These are phyloP conservation scores for Mucor sp. DNA, from an alignment of 371 early-diverging fungal species.

Conservation along the genomic window DNA sequence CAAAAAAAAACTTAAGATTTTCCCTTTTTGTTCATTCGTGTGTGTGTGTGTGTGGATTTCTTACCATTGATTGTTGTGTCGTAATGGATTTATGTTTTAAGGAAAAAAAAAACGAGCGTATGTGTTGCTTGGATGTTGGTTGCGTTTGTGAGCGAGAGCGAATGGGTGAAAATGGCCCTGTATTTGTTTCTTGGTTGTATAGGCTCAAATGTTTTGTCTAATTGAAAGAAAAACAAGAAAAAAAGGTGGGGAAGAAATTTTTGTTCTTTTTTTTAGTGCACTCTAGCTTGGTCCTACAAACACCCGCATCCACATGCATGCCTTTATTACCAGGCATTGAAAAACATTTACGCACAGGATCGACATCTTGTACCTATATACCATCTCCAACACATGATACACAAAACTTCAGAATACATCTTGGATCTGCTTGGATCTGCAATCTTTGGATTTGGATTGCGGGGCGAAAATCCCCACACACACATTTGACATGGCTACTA, in stretches of 20 bases:
- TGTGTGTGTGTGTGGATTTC: background rate
- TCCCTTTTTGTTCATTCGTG: background rate
- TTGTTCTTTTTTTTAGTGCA: background rate
- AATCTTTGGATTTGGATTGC: too few relatives aligned
- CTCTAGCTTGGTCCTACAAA: background rate
- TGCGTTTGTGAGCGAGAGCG: background rate
- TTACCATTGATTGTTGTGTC: conserved; percentile 9
- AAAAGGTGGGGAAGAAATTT: background rate
- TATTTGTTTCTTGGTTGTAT: background rate
- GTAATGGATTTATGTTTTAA: background rate
- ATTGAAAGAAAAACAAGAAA: background rate
- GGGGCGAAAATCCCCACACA: too few relatives aligned
- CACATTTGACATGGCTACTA: too few relatives aligned
- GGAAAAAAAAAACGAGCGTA: background rate
- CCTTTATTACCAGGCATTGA: too few relatives aligned
- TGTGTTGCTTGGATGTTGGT: background rate
- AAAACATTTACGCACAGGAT: too few relatives aligned
- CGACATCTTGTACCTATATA: too few relatives aligned
- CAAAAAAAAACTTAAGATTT: background rate
- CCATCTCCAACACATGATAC: too few relatives aligned
- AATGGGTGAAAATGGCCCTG: background rate
- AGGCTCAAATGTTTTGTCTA: background rate
- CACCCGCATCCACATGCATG: background rate
- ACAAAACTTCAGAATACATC: too few relatives aligned
- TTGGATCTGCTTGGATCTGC: too few relatives aligned